Evolutionary conservation across 169 alveolate species (phyloP), one percentile per base, ranked within the genome.

Genomic region (Eimeria zaria): DNA sequence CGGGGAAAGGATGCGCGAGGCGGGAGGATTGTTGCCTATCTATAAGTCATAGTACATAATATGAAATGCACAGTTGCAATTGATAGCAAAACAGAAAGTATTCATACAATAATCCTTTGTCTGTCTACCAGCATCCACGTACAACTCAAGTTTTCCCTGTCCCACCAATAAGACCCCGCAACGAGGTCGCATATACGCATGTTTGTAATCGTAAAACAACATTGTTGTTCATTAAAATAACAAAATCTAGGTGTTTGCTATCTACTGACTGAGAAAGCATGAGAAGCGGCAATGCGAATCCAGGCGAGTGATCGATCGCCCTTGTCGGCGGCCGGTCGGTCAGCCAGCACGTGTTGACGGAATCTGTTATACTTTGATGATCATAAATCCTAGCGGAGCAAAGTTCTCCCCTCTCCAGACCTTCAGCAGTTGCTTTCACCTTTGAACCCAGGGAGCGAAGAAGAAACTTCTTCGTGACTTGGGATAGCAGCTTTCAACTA

Each of bases 241-340:
- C 53, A 39, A 73, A 39, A 39, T 73, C 16, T 44, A 39, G 83
- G 11, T 11, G 33, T 18, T 39, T 41, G 0, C 83, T 5, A 73
- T 73, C 51, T 73, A 7, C 9, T 73, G 83, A 20, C 51, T 0
- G 12, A 39, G 53, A 73, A 73, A 73, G 51, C 83, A 36, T 39
- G 83, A 39, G 36, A 39, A 20, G 53, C 53, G 55, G 36, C 51
- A 69, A 14, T 33, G 46, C 48, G 16, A 39, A 4, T 20, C 48
- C 16, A 20, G 83, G 30, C 16, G 83, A 73, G 83, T 73, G 83
- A 73, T 73, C 83, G 83, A 73, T 39, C 83, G 22, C 20, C 55
- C 33, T 5, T 41, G 83, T 73, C 83, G 83, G 55, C 51, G 55
- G 55, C 53, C 39, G 83, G 83, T 73, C 18, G 83, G 83, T 73